Base-by-base conservation (phyloP, 345 rosid species). In the Diplotaxis tenuifolia region DNA sequence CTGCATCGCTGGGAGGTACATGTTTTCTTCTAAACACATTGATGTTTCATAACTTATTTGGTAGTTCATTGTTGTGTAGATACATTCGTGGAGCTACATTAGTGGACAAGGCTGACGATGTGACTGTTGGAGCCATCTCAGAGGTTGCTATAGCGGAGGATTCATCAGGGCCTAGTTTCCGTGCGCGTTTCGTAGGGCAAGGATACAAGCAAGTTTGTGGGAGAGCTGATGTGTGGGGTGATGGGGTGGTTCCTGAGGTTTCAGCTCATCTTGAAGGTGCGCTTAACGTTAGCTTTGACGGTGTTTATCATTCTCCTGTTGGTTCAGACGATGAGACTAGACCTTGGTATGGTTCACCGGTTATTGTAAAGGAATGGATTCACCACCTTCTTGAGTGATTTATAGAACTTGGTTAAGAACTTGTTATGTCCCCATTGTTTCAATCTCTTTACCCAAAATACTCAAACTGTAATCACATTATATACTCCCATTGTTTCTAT, bases 161-260 rank as follows among this genome's bases (percentile, higher is more conserved):
- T 68, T 68, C 84, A 15, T 42, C 27, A 12, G 53, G 77, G 28
- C 40, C 84, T 20, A 73, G 71, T 20, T 85, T 89, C 21, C 95
- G 92, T 55, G 90, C 92, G 76, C 93, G 90, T 19, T 82, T 89
- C 68, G 81, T 91, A 3, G 97, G 98, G n/a, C 98, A 91, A 79
- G 96, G 97, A 12, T 94, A 91, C 84, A 94, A 89, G 81, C 98
- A 94, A 90, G 93, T 91, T 29, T 91, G 95, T 15, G 97, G 97
- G 72, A 76, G 77, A 80, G 97, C 97, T 70, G 89, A 91, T 68
- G 98, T 87, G 12, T 91, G 96, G 98, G 98, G 98, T 10, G 98
- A 91, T 71, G 98, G 98, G 49, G 95, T 94, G 6, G 98, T 94
- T 49, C 98, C 95, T 1, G 97, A 89, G 80, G 84, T 68, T 65